Base-by-base conservation (phyloP, 257 asterid species). In the Verbascum thapsus region DNA sequence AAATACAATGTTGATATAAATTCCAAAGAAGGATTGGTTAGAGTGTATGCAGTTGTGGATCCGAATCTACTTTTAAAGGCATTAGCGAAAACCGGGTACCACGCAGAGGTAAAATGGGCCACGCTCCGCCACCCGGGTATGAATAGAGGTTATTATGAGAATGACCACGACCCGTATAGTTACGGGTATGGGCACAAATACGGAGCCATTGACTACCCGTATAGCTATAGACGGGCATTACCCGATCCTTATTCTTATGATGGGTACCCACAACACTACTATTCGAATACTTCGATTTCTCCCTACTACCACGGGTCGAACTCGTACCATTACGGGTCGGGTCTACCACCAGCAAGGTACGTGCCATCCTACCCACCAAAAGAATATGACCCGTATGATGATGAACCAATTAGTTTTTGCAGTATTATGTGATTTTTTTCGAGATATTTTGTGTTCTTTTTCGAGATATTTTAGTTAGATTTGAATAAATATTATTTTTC, bases 41-140 rank as follows among this genome's bases (percentile, higher is more conserved):
- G 42, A 42, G 58, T 81, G 15, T 63, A 32, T 5, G 95, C 78
- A 0, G 68, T 80, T 63, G 86, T 83, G 5, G 84, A 81, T 3
- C 95, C 85, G 3, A 76, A 81, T 75, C 6, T 73, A 7, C 80
- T 86, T 3, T 6, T 79, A 58, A 45, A 35, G 43, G 85, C 87
- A 12, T 52, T 86, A 5, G 51, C 75, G 1, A 59, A 83, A 54
- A 35, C 81, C 1, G 91, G 91, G 4, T 68, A 60, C 61, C 95
- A 84, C 12, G 89, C 85, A 0, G 75, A 84, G 47, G 10, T 82
- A 0, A 53, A 68, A 17, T 71, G 75, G 76, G 81, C 74, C 47
- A 83, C 71, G 57, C 64, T 81, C 49, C 73, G 66, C 3, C 85
- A 80, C 70, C 87, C 87, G 10, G 39, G 42, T 45, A 13, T 67